Base-by-base conservation (phyloP, 2,329 filamentous ascomycete genomes). In the Aspergillus quadrilineatus region DNA sequence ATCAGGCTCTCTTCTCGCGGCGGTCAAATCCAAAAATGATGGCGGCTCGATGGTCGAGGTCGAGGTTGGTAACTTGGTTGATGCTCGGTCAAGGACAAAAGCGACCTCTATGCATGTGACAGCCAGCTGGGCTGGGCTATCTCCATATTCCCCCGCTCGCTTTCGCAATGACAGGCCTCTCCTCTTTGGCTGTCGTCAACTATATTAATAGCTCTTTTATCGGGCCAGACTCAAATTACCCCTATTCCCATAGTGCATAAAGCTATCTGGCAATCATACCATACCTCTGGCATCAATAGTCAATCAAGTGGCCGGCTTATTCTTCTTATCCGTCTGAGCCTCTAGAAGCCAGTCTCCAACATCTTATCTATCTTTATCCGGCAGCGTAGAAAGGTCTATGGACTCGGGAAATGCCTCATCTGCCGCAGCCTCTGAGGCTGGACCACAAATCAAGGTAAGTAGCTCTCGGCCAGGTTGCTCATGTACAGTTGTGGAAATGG, bases 391-490 rank as follows among this genome's bases (percentile, higher is more conserved):
- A 28, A 28, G 26, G 4, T 14, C 29, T 32, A 58, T 59, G 54
- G 43, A 55, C 32, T 49, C 26, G 15, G n/a, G 39, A 49, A 29
- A 17, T 34, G 39, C 10, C 7, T 36, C 53, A 10, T 37, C 53
- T 28, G 17, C 17, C 6, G 17, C 30, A 45, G 36, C 32, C 6
- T 26, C 41, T 15, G 50, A 46, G 8, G 12, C 29, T 3, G 9
- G 28, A 14, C 5, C 5, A 15, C 17, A 36, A 26, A 39, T 34
- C 15, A 29, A 61, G 48, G 59, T 61, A n/a, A 22, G 57, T 50
- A 47, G 28, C 14, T 17, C 22, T 15, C 12, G 36, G n/a, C 26
- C 26, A 28, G 26, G 26, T 28, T 28, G 26, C 26, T 28, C 26
- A 28, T 14, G 34, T 12, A 37, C 34, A n/a, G 9, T 37, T 10